Evolutionary conservation across 805 yeast species (phyloP).

Genomic region (Ogataea dorogensis): DNA sequence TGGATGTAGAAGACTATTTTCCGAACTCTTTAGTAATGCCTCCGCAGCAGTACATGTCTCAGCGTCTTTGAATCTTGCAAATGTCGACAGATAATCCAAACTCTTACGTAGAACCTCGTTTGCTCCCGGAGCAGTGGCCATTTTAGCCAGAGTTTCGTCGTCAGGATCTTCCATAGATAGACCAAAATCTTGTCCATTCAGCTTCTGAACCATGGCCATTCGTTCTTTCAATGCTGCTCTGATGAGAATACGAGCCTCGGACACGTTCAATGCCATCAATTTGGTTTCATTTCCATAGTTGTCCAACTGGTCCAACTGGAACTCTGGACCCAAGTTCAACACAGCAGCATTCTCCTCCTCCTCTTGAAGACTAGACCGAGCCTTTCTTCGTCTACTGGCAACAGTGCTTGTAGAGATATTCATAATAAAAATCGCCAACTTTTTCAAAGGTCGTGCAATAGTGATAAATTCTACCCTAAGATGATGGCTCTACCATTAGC

Average conservation of each 20-base stretch:
- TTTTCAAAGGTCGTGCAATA: constrained; percentile 7
- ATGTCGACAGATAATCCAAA: constrained; percentile 77
- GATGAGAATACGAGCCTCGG: constrained; percentile 87
- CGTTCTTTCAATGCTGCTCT: constrained; percentile 86
- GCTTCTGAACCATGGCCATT: constrained; percentile 46
- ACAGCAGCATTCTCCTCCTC: constrained; percentile 92
- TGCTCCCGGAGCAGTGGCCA: constrained; percentile 66
- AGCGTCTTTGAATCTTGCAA: constrained; percentile 88
- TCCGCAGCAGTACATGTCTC: constrained; percentile 94
- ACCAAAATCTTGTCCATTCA: constrained; percentile 34
- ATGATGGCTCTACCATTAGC: no score
- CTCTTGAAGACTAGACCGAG: constrained; percentile 56
- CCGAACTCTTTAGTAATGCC: constrained; percentile 71
- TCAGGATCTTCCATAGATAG: constrained; percentile 37
- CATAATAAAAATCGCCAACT: constrained; percentile 42
- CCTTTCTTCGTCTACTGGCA: constrained; percentile 77
- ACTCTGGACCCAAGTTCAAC: constrained; percentile 89
- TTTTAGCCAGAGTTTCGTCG: constrained; percentile 48
- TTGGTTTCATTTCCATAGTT: constrained; percentile 78
- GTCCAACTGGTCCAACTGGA: constrained; percentile 73
- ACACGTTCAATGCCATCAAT: constrained; percentile 78
- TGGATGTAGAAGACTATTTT: constrained; percentile 80
- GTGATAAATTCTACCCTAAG: constrained; percentile 1
- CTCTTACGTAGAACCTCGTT: constrained; percentile 91
- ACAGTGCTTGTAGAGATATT: constrained; percentile 87